Base-by-base conservation (phyloP, 2,329 filamentous ascomycete species). In the Botrytis hyacinthi region DNA sequence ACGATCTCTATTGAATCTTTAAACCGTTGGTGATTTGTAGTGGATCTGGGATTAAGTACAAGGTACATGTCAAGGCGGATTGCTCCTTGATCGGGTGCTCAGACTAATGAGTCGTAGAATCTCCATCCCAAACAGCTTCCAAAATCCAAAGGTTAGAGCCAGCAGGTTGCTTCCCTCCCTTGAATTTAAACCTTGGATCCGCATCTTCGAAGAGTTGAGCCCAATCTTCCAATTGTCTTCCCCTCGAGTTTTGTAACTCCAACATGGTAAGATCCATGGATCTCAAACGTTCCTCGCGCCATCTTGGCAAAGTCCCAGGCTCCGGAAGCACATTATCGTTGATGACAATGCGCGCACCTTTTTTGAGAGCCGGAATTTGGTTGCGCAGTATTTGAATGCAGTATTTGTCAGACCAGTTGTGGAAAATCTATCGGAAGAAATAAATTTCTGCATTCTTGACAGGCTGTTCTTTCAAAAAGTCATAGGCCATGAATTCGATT, bases 361-460 rank as follows among this genome's bases (percentile, higher is more conserved):
- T 78, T 75, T 84, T 81, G 73, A 86, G 74, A 42, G 84, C 81
- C 0, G 84, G 83, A 0, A 83, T 76, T 32, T 86, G 76, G 18
- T 78, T 81, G 44, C 78, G 79, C 10, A 82, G 77, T 60, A 85
- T 84, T 51, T 76, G 75, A 26, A 81, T 76, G 1, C 77, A 78
- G 66, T 83, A 80, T n/a, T 81, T 80, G 40, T 86, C 83, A 0
- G 84, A 82, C 83, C 84, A 86, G 78, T 86, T 84, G 76, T 87
- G 85, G 44, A 87, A 78, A 68, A 87, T 84, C 78, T 81, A 81
- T 29, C 84, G 83, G 71, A 87, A 79, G 71, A 86, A 80, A 78
- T 85, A 86, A 20, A 85, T 80, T 42, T 84, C 83, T 8, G 83
- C 85, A 20, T 63, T 61, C 29, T 73, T 48, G 37, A 75, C 37